Evolutionary conservation across 2,329 filamentous ascomycete genomes (phyloP).

Genomic region (Colletotrichum musae): DNA sequence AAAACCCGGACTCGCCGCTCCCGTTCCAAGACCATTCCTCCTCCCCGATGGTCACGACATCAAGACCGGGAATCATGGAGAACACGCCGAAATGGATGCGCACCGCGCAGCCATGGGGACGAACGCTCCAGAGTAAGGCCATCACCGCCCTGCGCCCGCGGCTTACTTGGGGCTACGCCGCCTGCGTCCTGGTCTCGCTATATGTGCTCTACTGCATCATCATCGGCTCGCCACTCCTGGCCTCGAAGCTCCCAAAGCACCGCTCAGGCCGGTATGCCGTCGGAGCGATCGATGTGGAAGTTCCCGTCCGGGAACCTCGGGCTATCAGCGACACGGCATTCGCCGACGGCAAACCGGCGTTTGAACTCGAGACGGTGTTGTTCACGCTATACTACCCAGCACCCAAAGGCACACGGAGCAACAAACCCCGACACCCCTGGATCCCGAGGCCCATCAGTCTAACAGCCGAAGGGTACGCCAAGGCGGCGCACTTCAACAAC

Average conservation of each 20-base stretch:
- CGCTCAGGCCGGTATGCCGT: slow-evolving; percentile 62
- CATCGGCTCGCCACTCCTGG: slow-evolving; percentile 58
- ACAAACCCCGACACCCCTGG: slow-evolving; percentile 57
- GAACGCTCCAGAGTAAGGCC: neutral
- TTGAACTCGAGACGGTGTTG: slow-evolving; percentile 62
- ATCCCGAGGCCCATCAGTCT: slow-evolving; percentile 59
- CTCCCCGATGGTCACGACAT: neutral
- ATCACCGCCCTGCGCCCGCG: slow-evolving; percentile 48
- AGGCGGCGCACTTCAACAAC: slow-evolving; percentile 60
- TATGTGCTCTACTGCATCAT: slow-evolving; percentile 59
- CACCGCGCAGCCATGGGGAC: slow-evolving; percentile 8
- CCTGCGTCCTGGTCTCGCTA: slow-evolving; percentile 46
- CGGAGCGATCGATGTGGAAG: slow-evolving; percentile 63
- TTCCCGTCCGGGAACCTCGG: slow-evolving; percentile 53
- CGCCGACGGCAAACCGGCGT: slow-evolving; percentile 56
- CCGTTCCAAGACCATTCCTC: slow-evolving; percentile 7
- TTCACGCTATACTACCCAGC: slow-evolving; percentile 66
- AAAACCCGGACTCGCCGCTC: slow-evolving; percentile 28
- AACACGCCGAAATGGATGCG: slow-evolving; percentile 27
- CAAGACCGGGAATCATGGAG: neutral
- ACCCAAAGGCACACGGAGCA: slow-evolving; percentile 46
- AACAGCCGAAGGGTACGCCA: slow-evolving; percentile 62
- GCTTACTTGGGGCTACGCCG: slow-evolving; percentile 52
- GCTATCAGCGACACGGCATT: slow-evolving; percentile 52
- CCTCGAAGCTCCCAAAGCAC: slow-evolving; percentile 56